Evolutionary conservation across 164 flowering plant genomes (phyloP).

Genomic region (Vitis labrusca): DNA sequence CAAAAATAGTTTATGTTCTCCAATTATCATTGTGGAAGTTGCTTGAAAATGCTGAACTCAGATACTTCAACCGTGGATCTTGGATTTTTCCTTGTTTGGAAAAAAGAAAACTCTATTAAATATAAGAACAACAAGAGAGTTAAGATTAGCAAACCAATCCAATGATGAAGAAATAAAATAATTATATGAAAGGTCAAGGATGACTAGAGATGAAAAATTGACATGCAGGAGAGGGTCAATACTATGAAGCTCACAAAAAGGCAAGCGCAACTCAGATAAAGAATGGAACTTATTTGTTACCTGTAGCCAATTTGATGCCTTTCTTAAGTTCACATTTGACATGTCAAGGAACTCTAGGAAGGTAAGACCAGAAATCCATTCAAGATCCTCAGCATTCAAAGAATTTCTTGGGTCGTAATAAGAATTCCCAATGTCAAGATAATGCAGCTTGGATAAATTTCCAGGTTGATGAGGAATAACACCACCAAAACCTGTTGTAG

Average conservation of each 20-base stretch:
- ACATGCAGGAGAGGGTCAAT: neutral
- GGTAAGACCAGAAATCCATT: constrained; percentile 22
- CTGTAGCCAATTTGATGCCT: neutral
- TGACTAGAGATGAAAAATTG: too few relatives aligned
- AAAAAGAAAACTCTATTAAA: too few relatives aligned
- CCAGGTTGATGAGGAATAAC: neutral
- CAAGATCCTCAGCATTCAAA: neutral
- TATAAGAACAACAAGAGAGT: neutral
- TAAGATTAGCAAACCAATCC: neutral
- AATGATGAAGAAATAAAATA: constrained; percentile 1
- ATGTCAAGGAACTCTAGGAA: constrained; percentile 16
- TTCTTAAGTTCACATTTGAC: constrained; percentile 1
- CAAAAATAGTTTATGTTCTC: too few relatives aligned
- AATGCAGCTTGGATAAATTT: neutral
- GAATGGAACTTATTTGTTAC: constrained; percentile 14
- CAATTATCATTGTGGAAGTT: too few relatives aligned
- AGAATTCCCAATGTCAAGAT: neutral
- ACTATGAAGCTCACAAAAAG: constrained; percentile 7
- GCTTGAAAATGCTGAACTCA: too few relatives aligned
- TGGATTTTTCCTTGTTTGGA: too few relatives aligned
- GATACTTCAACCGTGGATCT: too few relatives aligned
- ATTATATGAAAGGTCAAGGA: neutral
- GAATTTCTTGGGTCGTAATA: too few relatives aligned
- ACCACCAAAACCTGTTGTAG: too few relatives aligned
- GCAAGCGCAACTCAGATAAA: constrained; percentile 11